Base-by-base conservation (phyloP, 139 green algal genomes). In the Asterochloris sp. region DNA sequence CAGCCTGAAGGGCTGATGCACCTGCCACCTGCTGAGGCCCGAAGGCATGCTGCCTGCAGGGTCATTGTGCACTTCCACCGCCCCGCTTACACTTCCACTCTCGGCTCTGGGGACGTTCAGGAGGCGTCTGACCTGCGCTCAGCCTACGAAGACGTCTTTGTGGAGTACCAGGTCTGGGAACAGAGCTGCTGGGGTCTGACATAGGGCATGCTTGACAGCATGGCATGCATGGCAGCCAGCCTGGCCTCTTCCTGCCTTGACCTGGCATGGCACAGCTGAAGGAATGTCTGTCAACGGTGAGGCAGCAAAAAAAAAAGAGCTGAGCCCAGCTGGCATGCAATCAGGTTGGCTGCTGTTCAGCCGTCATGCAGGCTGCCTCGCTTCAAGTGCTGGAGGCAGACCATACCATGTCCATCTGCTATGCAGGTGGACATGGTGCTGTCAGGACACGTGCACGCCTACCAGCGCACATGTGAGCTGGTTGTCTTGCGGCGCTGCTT, bases 121-220 rank as follows among this genome's bases (percentile, higher is more conserved):
- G 77, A 77, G 12, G 77, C 76, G 6, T 64, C 77, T 17, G 80
- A 85, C 74, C 85, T 89, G 81, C 76, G 38, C 61, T 29, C 83
- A 21, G 83, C 84, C 54, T 81, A 91, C 54, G 81, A 85, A 63
- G 85, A 87, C 0, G 73, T 92, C 79, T 75, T 85, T 27, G 26
- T 82, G 21, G 0, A 61, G 23, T 63, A 80, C 78, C 27, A 63
- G 61, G 83, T 78, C 27, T 26, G 66, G 38, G 6, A 54, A 2
- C 6, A 6, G 38, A 54, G 38, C 38, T 54, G 38, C 4, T 54
- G 38, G 38, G 38, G 38, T 54, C 38, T 54, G 4, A 10, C 6
- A 6, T 54, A 6, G 38, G 38, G 38, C 38, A 54, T 2, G 6
- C 38, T 54, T 54, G 38, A 54, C 2, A 54, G 38, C 38, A 54